Base-by-base conservation (phyloP, 345 rosid genomes). In the Sisymbrium altissimum region DNA sequence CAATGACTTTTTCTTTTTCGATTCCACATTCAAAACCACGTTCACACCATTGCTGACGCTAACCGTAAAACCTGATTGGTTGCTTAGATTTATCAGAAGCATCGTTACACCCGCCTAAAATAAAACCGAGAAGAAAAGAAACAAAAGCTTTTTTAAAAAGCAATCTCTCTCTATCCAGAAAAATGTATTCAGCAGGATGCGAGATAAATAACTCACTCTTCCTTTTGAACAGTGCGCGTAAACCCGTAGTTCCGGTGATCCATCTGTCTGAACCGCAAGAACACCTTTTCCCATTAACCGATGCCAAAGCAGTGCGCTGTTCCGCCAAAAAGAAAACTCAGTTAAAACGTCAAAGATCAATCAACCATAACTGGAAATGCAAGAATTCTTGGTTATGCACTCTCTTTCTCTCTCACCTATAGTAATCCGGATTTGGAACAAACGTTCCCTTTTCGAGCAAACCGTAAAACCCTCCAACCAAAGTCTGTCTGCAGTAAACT, bases 401-500 rank as follows among this genome's bases (percentile, higher is more conserved):
- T 56, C 25, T 10, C 15, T 41, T 6, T 4, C 10, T 33, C 41
- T 60, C 89, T 86, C 77, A 80, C 99, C 99, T 89, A 84, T 90
- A 95, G 86, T 95, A 95, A 81, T 95, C 98, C 4, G 98, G 99
- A 72, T 90, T 89, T 3, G 99, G 98, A 13, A 76, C 77, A 64
- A 83, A 76, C 0, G 97, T 88, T 18, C 83, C 81, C 12, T 81
- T 81, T 71, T 92, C 86, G 73, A 95, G 89, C 66, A 95, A 86
- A 63, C 98, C 90, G 5, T 95, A 95, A 84, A 87, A 80, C 58
- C 99, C 99, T 45, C 99, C 99, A 38, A 95, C 71, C 56, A 95
- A 83, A 45, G 97, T 85, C 80, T 95, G 98, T 84, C 99, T 87
- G 77, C 99, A 95, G 73, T 95, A 92, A n/a, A 89, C 99, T 73